Conservation (phyloP, 768 basidiomycete species). For the Sporobolomyces roseus region DNA sequence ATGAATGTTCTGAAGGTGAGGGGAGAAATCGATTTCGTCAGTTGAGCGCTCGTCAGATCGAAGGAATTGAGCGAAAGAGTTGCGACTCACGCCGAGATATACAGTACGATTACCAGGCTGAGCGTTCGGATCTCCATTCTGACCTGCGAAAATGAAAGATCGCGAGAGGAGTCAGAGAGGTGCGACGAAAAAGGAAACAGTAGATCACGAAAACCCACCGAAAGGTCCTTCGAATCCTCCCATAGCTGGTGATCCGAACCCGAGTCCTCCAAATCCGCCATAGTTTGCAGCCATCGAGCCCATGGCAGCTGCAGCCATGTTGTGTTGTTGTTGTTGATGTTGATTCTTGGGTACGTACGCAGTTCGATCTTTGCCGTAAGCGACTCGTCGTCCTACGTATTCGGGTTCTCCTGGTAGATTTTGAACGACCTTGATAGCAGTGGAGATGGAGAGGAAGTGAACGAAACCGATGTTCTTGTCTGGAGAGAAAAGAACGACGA, state of each 20-base stretch:
- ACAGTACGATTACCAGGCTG: slow-evolving; percentile 83
- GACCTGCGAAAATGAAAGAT: slow-evolving; percentile 43
- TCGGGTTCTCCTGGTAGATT: slow-evolving; percentile 83
- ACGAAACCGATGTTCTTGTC: slow-evolving; percentile 99
- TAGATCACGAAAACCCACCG: slow-evolving; percentile 29
- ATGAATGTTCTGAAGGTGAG: slow-evolving; percentile 64
- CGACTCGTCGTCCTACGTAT: slow-evolving; percentile 86
- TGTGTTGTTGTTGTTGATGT: slow-evolving; percentile 58
- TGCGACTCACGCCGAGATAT: slow-evolving; percentile 63
- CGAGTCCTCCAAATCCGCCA: slow-evolving; percentile 41
- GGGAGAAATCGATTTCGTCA: not conserved
- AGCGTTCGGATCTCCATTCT: slow-evolving; percentile 46
- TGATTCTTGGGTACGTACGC: slow-evolving; percentile 95
- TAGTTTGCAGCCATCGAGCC: slow-evolving; percentile 47
- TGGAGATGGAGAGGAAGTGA: slow-evolving; percentile 90
- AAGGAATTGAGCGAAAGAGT: not conserved
- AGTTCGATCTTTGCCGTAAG: slow-evolving; percentile 90
- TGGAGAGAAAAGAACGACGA: not conserved
- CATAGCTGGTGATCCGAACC: slow-evolving; percentile 43
- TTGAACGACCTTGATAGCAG: slow-evolving; percentile 95
- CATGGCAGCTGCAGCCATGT: slow-evolving; percentile 50
- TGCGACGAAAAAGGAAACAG: slow-evolving; percentile 49
- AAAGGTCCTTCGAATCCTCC: slow-evolving; percentile 25
- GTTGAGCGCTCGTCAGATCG: too few species aligned
- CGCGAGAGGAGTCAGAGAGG: too few species aligned